Conservation (phyloP, 176 grass and related monocot genomes). For the Carex littledalei region DNA sequence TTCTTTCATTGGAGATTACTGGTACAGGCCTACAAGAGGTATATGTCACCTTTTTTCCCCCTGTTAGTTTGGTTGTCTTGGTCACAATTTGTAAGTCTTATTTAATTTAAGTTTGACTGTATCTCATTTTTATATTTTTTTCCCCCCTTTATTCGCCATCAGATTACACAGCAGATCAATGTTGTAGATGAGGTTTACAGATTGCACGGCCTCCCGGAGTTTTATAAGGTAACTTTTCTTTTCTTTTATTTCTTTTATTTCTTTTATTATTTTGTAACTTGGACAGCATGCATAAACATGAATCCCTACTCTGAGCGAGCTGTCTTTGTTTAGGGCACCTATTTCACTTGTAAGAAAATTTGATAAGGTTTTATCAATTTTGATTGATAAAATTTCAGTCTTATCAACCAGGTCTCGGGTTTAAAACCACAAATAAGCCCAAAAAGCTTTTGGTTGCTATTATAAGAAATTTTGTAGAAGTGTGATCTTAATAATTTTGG, state of each 20-base stretch:
- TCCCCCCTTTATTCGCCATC: background rate
- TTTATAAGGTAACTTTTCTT: constrained; percentile 63
- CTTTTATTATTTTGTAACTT: background rate
- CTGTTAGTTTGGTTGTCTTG: background rate
- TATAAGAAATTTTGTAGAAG: too few species aligned
- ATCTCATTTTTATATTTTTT: too few species aligned
- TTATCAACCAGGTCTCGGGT: background rate
- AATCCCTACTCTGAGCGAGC: background rate
- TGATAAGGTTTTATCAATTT: background rate
- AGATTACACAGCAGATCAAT: constrained; percentile 78
- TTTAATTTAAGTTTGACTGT: background rate
- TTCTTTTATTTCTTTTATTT: background rate
- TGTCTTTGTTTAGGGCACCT: background rate
- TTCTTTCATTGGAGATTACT: constrained; percentile 81
- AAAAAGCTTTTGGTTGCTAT: too few species aligned
- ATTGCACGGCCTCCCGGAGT: constrained; percentile 90
- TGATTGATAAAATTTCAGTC: background rate
- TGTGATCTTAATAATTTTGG: background rate
- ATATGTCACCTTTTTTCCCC: constrained; percentile 12
- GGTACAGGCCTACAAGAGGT: constrained; percentile 64
- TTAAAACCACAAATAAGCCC: background rate
- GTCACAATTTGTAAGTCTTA: too few species aligned
- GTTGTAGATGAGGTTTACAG: constrained; percentile 83
- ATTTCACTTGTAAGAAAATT: background rate
- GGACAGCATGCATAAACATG: background rate